Conservation (phyloP, 2,329 filamentous ascomycete species). For the Talaromyces albobiverticillius region DNA sequence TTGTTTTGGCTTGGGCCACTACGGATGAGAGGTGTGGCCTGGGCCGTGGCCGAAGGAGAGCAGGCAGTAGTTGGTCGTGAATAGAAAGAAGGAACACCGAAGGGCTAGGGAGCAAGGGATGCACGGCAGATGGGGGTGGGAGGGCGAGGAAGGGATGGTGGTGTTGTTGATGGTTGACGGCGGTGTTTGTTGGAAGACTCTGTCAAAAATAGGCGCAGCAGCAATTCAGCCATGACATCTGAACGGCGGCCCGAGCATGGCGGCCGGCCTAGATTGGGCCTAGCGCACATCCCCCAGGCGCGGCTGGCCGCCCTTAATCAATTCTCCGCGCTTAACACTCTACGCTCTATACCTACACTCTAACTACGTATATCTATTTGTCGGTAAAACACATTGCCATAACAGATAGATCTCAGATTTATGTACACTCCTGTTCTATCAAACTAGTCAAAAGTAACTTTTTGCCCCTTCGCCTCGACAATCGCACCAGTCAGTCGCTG, state of each 20-base stretch:
- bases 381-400: no score
- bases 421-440: no score
- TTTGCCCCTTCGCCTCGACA: conserved; percentile 74
- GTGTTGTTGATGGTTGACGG: not conserved
- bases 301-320: conserved; percentile 5
- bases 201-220: not conserved
- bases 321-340: not conserved
- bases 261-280: conserved; percentile 22
- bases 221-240: conserved; percentile 13
- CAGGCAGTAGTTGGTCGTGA: not conserved
- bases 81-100: not conserved
- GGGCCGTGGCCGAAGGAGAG: not conserved
- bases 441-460: conserved; percentile 76
- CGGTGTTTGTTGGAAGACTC: not conserved
- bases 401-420: no score
- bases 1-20: conserved; percentile 6
- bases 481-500: conserved; percentile 73
- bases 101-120: not conserved
- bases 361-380: no score
- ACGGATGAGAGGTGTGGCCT: conserved; percentile 1
- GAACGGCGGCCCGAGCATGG: conserved; percentile 19
- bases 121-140: not conserved
- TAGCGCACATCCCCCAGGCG: conserved; percentile 19
- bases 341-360: no score
- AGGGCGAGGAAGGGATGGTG: not conserved